Percentiles rank a stretch among this genome's conserved stretches.
phyloP scores from a whole-genome alignment of 208 protist genomes.

The Phytomonas sp. region DNA sequence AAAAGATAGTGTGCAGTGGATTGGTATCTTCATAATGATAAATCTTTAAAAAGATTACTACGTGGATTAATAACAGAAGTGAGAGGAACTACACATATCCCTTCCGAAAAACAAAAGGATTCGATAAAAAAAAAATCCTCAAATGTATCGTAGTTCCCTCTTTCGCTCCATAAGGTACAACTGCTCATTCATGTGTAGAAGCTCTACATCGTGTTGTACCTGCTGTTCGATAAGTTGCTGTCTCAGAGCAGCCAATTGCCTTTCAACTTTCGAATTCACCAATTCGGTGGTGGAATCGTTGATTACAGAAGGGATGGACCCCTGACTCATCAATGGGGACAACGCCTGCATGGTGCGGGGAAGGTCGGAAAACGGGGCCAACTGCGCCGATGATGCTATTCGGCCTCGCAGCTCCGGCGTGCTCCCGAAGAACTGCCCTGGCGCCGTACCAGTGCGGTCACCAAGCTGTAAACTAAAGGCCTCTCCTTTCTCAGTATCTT shows the following conservation, averaged over 20 bases:
- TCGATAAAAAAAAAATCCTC: constrained; percentile 3
- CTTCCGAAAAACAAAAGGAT: background rate
- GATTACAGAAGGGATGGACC: background rate
- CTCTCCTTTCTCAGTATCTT: background rate
- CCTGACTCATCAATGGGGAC: background rate
- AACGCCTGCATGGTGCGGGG: background rate
- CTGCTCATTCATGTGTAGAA: constrained; percentile 38
- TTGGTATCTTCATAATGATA: background rate
- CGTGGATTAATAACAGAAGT: background rate
- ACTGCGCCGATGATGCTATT: constrained; percentile 16
- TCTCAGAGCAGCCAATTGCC: constrained; percentile 37
- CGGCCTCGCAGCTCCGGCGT: constrained; percentile 8
- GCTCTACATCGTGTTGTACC: constrained; percentile 40
- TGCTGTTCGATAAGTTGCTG: constrained; percentile 36
- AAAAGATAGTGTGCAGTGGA: background rate
- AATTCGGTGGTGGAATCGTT: constrained; percentile 1
- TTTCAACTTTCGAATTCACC: constrained; percentile 42
- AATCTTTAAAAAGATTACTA: constrained; percentile 5
- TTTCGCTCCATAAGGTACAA: constrained; percentile 35
- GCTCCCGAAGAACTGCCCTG: background rate
- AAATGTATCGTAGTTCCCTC: background rate
- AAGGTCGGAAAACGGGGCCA: constrained; percentile 15
- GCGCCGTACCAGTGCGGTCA: background rate
- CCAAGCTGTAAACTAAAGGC: background rate
- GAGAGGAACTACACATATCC: background rate